Conservation (phyloP, 345 rosid species). For the Arabis alpina region DNA sequence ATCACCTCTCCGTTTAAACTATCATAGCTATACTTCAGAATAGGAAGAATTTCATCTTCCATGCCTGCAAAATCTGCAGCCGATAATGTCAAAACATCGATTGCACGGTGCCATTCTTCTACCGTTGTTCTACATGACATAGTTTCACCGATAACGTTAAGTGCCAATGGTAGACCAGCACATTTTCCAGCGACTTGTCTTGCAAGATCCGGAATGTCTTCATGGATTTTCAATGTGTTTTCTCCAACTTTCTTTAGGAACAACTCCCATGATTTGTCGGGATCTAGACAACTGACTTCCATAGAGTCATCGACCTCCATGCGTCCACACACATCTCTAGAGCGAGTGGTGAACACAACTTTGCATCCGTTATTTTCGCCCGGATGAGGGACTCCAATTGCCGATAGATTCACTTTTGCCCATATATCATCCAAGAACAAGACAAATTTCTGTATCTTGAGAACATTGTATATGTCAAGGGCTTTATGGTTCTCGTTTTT, state of each 20-base stretch:
- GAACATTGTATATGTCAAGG: too few relatives aligned
- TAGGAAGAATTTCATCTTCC: constrained; percentile 1
- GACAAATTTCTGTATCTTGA: too few relatives aligned
- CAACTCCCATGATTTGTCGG: constrained; percentile 10
- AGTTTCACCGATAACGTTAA: neutral
- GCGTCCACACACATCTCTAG: neutral
- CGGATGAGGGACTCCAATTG: neutral
- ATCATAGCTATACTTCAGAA: neutral
- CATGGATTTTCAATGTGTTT: neutral
- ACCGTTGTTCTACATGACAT: neutral
- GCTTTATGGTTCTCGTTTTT: too few relatives aligned
- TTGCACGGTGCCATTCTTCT: neutral
- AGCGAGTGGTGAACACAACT: constrained; percentile 3
- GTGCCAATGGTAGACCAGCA: too few relatives aligned
- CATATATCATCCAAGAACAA: too few relatives aligned
- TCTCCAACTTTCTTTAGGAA: neutral
- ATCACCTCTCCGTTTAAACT: neutral
- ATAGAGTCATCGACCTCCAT: neutral
- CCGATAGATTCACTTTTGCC: too few relatives aligned
- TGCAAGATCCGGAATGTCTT: too few relatives aligned
- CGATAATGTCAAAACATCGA: neutral
- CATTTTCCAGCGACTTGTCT: too few relatives aligned
- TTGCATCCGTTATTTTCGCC: neutral
- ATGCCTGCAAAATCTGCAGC: neutral
- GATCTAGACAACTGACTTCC: neutral